Percentiles rank a stretch among this genome's conserved stretches.
phyloP scores from a whole-genome alignment of 2,329 filamentous ascomycete genomes.

The Verruconis gallopava region DNA sequence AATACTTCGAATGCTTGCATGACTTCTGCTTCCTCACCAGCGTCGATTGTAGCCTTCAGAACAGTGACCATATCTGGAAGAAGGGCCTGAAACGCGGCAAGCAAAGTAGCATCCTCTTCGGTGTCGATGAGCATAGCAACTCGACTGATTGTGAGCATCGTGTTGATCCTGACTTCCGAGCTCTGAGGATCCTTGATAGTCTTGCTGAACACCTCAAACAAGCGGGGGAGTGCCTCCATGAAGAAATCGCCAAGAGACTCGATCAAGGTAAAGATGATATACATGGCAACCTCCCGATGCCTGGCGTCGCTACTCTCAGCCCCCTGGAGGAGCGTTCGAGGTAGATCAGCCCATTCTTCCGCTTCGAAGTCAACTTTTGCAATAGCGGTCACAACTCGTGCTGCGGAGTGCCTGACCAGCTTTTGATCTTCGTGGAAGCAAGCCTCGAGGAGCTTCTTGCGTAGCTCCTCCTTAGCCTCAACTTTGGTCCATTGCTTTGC shows the following conservation, averaged over 20 bases:
- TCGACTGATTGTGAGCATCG: slow-evolving; percentile 77
- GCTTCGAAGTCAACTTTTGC: slow-evolving; percentile 77
- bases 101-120: slow-evolving; percentile 64
- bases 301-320: slow-evolving; percentile 60
- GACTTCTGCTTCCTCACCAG: slow-evolving; percentile 71
- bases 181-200: slow-evolving; percentile 87
- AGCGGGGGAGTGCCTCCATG: slow-evolving; percentile 62
- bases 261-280: slow-evolving; percentile 83
- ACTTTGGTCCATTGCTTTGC: slow-evolving; percentile 75
- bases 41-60: slow-evolving; percentile 69
- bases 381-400: slow-evolving; percentile 77
- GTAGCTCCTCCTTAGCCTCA: slow-evolving; percentile 65
- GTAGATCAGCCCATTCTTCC: slow-evolving; percentile 72
- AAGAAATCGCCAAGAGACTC: slow-evolving; percentile 81
- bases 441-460: slow-evolving; percentile 71
- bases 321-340: slow-evolving; percentile 66
- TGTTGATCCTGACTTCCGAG: slow-evolving; percentile 86
- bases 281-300: slow-evolving; percentile 82
- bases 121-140: slow-evolving; percentile 78
- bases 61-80: slow-evolving; percentile 83
- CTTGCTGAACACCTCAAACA: slow-evolving; percentile 72
- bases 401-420: slow-evolving; percentile 71
- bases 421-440: slow-evolving; percentile 67
- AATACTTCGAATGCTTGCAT: slow-evolving; percentile 93
- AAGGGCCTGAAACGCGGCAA: slow-evolving; percentile 64